phyloP scores from a whole-genome alignment of 2,329 filamentous ascomycete genomes.

The Periglandula ipomoeae region DNA sequence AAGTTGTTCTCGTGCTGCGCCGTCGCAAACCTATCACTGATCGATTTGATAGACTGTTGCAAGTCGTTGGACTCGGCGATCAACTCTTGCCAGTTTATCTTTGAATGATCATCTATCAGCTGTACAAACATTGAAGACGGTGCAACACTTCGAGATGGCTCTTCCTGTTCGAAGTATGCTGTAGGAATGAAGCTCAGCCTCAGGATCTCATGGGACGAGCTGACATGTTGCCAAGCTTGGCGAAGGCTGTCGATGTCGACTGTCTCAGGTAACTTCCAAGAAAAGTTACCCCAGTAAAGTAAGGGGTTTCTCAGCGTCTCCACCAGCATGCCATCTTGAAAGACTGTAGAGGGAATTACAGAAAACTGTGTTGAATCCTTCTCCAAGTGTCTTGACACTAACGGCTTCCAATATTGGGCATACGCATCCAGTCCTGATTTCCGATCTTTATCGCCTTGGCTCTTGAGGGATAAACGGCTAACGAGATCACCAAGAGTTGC shows the following conservation, averaged over 20 bases:
- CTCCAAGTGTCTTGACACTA: neutral
- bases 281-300: neutral
- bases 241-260: neutral
- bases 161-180: neutral
- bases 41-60: neutral
- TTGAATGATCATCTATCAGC: neutral
- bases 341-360: neutral
- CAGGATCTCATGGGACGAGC: neutral
- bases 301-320: neutral
- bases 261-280: neutral
- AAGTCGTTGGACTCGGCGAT: neutral
- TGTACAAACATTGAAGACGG: neutral
- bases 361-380: neutral
- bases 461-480: neutral
- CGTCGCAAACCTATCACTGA: neutral
- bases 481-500: neutral
- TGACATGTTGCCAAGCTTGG: neutral
- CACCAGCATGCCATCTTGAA: conserved; percentile 1
- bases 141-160: neutral
- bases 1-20: neutral
- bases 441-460: neutral
- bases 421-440: neutral
- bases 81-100: neutral
- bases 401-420: neutral
- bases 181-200: neutral